Evolutionary conservation across 495 filamentous ascomycete genomes (phyloP).

Genomic region (Lentithecium fluviatile): DNA sequence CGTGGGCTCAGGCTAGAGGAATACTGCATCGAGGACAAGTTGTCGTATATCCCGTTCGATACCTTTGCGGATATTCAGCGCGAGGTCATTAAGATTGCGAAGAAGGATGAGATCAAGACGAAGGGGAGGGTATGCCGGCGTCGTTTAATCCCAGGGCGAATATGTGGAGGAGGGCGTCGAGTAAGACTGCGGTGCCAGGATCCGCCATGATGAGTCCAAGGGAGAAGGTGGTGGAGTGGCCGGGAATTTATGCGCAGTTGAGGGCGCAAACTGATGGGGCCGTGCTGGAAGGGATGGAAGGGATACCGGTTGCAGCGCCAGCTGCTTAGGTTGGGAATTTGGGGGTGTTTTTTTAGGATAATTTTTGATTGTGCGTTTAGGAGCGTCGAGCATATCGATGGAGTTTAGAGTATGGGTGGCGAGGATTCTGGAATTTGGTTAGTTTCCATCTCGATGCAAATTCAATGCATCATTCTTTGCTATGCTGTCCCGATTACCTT

Average conservation of each 20-base stretch:
- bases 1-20: constrained; percentile 67
- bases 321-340: neutral
- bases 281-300: constrained; percentile 6
- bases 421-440: too few relatives aligned
- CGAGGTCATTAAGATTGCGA: constrained; percentile 59
- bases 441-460: too few relatives aligned
- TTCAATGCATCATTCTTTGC: too few relatives aligned
- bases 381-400: too few relatives aligned
- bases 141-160: constrained; percentile 71
- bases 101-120: constrained; percentile 64
- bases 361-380: too few relatives aligned
- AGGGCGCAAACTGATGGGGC: constrained; percentile 11
- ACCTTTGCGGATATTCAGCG: constrained; percentile 67
- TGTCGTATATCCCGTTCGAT: constrained; percentile 64
- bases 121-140: constrained; percentile 61
- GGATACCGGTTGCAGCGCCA: constrained; percentile 1
- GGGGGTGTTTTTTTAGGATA: too few relatives aligned
- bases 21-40: constrained; percentile 65
- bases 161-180: constrained; percentile 65
- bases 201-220: constrained; percentile 57
- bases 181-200: constrained; percentile 57
- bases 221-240: constrained; percentile 67
- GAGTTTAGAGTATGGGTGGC: too few relatives aligned
- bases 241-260: constrained; percentile 45
- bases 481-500: too few relatives aligned